Evolutionary conservation across 768 basidiomycete species (phyloP).

Genomic region (Exsudoporus frostii): DNA sequence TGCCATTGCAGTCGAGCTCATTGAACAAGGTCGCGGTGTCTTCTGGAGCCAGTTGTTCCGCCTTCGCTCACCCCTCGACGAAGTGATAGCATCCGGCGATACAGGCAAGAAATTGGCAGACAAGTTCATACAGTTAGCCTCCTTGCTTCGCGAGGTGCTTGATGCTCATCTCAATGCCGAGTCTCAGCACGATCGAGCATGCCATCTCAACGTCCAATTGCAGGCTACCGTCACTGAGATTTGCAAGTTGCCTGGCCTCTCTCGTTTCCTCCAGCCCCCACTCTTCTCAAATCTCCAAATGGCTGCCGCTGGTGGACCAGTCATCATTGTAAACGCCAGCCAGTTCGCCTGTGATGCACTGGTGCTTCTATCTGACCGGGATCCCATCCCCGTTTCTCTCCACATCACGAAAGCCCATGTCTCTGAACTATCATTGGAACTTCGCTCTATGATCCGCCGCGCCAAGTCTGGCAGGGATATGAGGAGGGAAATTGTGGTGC

Average conservation of each 20-base stretch:
- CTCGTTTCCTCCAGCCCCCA: constrained; percentile 24
- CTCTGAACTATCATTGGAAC: background rate
- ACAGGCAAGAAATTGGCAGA: background rate
- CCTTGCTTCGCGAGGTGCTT: background rate
- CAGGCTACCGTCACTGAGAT: constrained; percentile 12
- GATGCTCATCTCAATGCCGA: background rate
- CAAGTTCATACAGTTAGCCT: background rate
- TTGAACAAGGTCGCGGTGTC: constrained; percentile 27
- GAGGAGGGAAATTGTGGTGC: background rate
- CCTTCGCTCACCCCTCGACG: constrained; percentile 6
- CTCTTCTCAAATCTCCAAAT: constrained; percentile 11
- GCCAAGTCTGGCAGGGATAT: background rate
- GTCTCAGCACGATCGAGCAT: background rate
- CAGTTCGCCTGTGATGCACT: background rate
- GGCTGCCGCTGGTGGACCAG: constrained; percentile 22
- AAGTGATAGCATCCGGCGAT: background rate
- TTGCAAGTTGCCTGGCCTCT: constrained; percentile 17
- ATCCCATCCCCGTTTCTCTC: background rate
- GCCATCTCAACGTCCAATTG: background rate
- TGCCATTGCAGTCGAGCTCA: constrained; percentile 23
- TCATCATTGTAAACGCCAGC: constrained; percentile 11
- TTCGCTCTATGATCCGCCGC: background rate
- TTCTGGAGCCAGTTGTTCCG: constrained; percentile 20
- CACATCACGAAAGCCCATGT: background rate
- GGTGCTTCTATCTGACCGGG: background rate